A percentile compares a stretch with the other conserved stretches of the same genome.
Conservation (phyloP, 2,329 filamentous ascomycete species). For the Capronia epimyces region DNA sequence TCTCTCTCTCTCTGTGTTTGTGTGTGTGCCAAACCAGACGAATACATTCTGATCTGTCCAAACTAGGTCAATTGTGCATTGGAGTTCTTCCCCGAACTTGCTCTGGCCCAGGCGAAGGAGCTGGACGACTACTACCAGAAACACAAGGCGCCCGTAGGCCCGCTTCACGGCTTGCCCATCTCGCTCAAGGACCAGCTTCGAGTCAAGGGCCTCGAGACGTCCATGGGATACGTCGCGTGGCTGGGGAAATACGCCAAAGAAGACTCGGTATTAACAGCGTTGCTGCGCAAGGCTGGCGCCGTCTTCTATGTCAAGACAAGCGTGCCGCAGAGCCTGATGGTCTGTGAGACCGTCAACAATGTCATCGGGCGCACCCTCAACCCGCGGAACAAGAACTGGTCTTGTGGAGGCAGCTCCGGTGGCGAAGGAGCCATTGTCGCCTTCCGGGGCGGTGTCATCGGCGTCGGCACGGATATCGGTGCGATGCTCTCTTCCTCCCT, state of each 20-base stretch:
- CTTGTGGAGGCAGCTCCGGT: conserved; percentile 58
- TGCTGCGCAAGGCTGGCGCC: conserved; percentile 48
- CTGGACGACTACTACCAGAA: conserved; percentile 42
- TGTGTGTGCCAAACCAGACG: background rate
- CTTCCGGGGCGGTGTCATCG: conserved; percentile 55
- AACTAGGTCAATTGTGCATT: conserved; percentile 38
- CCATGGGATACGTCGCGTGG: conserved; percentile 1
- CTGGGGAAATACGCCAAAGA: conserved; percentile 1
- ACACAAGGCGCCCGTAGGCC: conserved; percentile 45
- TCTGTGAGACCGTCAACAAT: conserved; percentile 62
- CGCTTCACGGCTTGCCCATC: conserved; percentile 57
- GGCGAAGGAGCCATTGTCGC: conserved; percentile 61
- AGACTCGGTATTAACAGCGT: conserved; percentile 22
- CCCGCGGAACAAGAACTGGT: conserved; percentile 56
- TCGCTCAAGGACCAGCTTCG: conserved; percentile 42
- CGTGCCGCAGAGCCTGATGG: conserved; percentile 62
- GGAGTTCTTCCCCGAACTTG: conserved; percentile 49
- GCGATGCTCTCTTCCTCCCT: conserved; percentile 1
- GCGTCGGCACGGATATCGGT: conserved; percentile 61
- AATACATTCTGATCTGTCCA: no score
- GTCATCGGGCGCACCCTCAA: conserved; percentile 59
- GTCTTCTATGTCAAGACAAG: conserved; percentile 56
- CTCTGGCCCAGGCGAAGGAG: conserved; percentile 42
- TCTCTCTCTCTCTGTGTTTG: no score
- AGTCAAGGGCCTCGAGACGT: background rate